Evolutionary conservation across 768 basidiomycete genomes (phyloP).

Genomic region (Nidularia pulvinata): DNA sequence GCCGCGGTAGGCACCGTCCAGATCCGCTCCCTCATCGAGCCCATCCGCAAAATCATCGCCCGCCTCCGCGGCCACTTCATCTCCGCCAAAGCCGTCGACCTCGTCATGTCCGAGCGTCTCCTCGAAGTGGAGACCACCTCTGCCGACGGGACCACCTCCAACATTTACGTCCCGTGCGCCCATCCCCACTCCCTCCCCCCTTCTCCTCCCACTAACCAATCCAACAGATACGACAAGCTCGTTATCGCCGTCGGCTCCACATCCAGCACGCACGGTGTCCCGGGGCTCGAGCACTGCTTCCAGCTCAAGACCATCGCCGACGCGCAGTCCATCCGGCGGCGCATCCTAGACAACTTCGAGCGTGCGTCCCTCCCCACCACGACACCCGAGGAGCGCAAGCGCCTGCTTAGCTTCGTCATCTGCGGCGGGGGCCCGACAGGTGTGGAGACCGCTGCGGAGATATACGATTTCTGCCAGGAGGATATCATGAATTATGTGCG

Average conservation of each 20-base stretch:
- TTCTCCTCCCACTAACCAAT: not conserved
- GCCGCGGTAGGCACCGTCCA: slow-evolving; percentile 96
- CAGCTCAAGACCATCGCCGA: slow-evolving; percentile 93
- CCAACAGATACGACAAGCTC: slow-evolving; percentile 81
- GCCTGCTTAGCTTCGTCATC: slow-evolving; percentile 88
- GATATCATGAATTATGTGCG: slow-evolving; percentile 91
- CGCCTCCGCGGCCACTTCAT: slow-evolving; percentile 91
- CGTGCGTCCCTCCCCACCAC: slow-evolving; percentile 87
- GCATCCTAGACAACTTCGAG: slow-evolving; percentile 91
- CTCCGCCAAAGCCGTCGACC: slow-evolving; percentile 83
- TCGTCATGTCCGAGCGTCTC: slow-evolving; percentile 86
- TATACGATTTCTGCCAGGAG: slow-evolving; percentile 96
- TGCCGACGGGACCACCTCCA: slow-evolving; percentile 48
- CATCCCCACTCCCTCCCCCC: slow-evolving; percentile 18
- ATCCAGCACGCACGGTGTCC: slow-evolving; percentile 91
- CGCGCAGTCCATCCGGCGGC: slow-evolving; percentile 85
- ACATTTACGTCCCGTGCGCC: slow-evolving; percentile 81
- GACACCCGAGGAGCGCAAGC: slow-evolving; percentile 81
- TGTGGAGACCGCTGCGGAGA: slow-evolving; percentile 96
- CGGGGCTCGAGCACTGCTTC: slow-evolving; percentile 92
- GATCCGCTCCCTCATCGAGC: slow-evolving; percentile 90
- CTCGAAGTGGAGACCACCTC: slow-evolving; percentile 79
- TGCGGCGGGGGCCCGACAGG: slow-evolving; percentile 97
- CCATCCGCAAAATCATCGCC: slow-evolving; percentile 91
- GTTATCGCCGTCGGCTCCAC: slow-evolving; percentile 91